Evolutionary conservation across 371 early-diverging fungal genomes (phyloP).

Genomic region (Mucor irregularis): DNA sequence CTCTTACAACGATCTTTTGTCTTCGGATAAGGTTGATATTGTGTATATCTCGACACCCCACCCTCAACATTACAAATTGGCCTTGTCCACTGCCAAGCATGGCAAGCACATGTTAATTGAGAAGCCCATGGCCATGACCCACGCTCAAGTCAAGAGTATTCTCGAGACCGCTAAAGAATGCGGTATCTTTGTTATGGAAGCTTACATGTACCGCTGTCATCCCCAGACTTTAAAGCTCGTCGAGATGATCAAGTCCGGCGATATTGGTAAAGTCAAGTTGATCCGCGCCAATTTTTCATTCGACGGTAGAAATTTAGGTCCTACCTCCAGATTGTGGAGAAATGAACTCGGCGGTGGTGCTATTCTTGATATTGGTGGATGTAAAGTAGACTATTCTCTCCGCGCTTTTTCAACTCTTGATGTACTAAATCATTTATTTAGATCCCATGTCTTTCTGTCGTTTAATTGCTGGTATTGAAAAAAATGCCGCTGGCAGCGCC

Average conservation of each 20-base stretch:
- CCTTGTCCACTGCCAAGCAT: slow-evolving; percentile 29
- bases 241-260: slow-evolving; percentile 29
- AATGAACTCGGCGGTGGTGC: slow-evolving; percentile 52
- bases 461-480: slow-evolving; percentile 37
- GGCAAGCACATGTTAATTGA: slow-evolving; percentile 53
- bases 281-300: slow-evolving; percentile 43
- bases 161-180: slow-evolving; percentile 31
- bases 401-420: not conserved
- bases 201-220: slow-evolving; percentile 55
- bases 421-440: not conserved
- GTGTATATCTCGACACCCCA: slow-evolving; percentile 54
- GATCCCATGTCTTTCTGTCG: slow-evolving; percentile 51
- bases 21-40: slow-evolving; percentile 38
- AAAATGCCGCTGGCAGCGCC: slow-evolving; percentile 2
- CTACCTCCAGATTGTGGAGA: slow-evolving; percentile 42
- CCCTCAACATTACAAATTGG: slow-evolving; percentile 44
- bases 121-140: slow-evolving; percentile 54
- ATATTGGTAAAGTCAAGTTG: slow-evolving; percentile 41
- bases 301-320: slow-evolving; percentile 36
- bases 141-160: slow-evolving; percentile 33
- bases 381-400: no score
- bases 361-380: slow-evolving; percentile 52
- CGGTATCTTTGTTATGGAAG: slow-evolving; percentile 48
- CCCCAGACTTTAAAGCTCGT: slow-evolving; percentile 41
- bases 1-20: slow-evolving; percentile 36